phyloP scores from a whole-genome alignment of 2,329 filamentous ascomycete genomes.

The Pezicula neosporulosa region DNA sequence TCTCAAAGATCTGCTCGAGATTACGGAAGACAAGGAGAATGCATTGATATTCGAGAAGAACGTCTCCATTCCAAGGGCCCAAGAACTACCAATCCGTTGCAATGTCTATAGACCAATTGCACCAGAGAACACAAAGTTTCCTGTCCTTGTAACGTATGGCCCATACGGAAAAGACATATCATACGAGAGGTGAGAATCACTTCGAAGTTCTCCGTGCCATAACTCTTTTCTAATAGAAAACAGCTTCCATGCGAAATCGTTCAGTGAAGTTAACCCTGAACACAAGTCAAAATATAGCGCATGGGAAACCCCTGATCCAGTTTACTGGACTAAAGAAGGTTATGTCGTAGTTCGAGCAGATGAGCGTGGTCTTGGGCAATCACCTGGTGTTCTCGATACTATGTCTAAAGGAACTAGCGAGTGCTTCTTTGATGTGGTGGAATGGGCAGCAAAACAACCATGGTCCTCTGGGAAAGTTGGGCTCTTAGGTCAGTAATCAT shows the following conservation, averaged over 20 bases:
- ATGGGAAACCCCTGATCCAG: slow-evolving; percentile 41
- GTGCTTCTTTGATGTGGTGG: slow-evolving; percentile 47
- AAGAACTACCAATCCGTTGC: slow-evolving; percentile 39
- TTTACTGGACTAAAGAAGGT: slow-evolving; percentile 37
- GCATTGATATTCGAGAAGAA: slow-evolving; percentile 42
- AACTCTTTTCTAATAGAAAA: neutral
- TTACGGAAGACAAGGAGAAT: slow-evolving; percentile 16
- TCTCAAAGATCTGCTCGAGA: slow-evolving; percentile 9
- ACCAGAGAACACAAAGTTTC: slow-evolving; percentile 35
- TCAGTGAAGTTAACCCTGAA: slow-evolving; percentile 37
- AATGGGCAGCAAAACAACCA: slow-evolving; percentile 46
- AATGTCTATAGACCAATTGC: slow-evolving; percentile 48
- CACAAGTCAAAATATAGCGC: slow-evolving; percentile 37
- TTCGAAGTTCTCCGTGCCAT: neutral
- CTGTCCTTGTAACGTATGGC: slow-evolving; percentile 67
- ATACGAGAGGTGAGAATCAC: slow-evolving; percentile 44
- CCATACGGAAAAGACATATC: slow-evolving; percentile 73
- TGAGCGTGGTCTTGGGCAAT: slow-evolving; percentile 48
- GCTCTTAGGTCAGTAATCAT: slow-evolving; percentile 47
- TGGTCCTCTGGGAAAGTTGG: slow-evolving; percentile 50
- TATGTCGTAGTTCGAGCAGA: slow-evolving; percentile 42
- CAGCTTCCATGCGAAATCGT: slow-evolving; percentile 48
- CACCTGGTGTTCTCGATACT: slow-evolving; percentile 47
- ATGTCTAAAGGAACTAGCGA: slow-evolving; percentile 50
- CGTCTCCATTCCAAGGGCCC: slow-evolving; percentile 38